Percentiles rank a stretch among this genome's conserved stretches.
Conservation (phyloP, 2,329 filamentous ascomycete genomes). For the Alternaria ventricosa region DNA sequence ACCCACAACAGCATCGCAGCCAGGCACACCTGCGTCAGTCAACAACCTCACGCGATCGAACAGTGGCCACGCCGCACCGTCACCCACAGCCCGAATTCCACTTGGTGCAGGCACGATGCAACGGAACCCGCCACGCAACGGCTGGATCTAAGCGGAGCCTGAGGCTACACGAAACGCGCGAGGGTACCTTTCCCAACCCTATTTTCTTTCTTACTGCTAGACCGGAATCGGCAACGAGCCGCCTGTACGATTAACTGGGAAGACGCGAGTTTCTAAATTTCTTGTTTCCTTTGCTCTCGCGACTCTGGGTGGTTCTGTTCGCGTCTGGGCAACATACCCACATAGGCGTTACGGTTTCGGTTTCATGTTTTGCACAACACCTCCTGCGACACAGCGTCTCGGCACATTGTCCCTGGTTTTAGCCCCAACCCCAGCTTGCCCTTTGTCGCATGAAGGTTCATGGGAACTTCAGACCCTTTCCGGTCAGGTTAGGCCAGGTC, state of each 20-base stretch:
- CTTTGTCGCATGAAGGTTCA: neutral
- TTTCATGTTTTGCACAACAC: slow-evolving; percentile 15
- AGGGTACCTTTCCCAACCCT: neutral
- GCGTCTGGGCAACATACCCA: slow-evolving; percentile 5
- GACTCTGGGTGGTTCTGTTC: neutral
- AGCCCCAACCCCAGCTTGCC: neutral
- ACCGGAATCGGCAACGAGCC: slow-evolving; percentile 18
- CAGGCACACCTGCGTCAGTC: slow-evolving; percentile 20
- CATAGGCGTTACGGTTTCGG: slow-evolving; percentile 21
- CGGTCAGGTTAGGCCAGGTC: neutral
- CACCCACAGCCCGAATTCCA: slow-evolving; percentile 42
- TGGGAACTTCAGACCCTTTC: neutral
- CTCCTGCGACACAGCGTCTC: slow-evolving; percentile 8
- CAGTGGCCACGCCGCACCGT: slow-evolving; percentile 24
- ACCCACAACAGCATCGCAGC: slow-evolving; percentile 22
- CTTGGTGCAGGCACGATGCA: slow-evolving; percentile 48
- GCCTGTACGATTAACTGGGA: slow-evolving; percentile 25
- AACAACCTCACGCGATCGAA: slow-evolving; percentile 22
- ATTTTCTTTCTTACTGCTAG: slow-evolving; percentile 7
- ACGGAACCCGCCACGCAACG: slow-evolving; percentile 40
- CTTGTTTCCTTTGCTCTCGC: neutral
- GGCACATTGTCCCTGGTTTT: neutral
- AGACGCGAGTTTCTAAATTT: slow-evolving; percentile 3
- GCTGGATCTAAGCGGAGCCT: slow-evolving; percentile 40
- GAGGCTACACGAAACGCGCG: slow-evolving; percentile 1